Conservation (phyloP, 106 monocot genomes). For the Dioscorea dumetorum region DNA sequence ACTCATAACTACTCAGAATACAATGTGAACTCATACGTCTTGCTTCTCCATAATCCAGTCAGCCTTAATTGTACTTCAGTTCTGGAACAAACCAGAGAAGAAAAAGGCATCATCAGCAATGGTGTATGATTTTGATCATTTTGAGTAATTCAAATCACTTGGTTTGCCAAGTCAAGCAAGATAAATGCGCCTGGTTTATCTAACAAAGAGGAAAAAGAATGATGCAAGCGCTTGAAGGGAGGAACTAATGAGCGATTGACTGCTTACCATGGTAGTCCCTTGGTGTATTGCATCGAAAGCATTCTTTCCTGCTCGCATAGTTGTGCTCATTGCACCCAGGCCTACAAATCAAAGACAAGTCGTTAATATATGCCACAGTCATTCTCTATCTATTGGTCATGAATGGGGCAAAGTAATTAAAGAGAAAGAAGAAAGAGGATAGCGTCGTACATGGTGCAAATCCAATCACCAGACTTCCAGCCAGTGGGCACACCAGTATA, state of each 20-base stretch:
- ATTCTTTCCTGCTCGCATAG: slow-evolving; percentile 11
- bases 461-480: slow-evolving; percentile 16
- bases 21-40: too few species aligned
- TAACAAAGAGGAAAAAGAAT: background rate
- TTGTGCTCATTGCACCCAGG: slow-evolving; percentile 9
- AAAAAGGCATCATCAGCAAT: background rate
- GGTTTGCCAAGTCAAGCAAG: background rate
- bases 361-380: background rate
- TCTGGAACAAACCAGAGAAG: background rate
- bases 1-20: too few species aligned
- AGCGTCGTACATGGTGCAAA: slow-evolving; percentile 2
- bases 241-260: background rate
- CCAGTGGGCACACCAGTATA: background rate
- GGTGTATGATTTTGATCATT: background rate
- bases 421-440: background rate
- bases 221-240: background rate
- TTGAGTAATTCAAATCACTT: background rate
- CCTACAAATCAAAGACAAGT: background rate
- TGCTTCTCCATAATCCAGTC: too few species aligned
- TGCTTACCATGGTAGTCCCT: background rate
- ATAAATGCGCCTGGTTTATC: background rate
- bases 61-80: too few species aligned
- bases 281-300: slow-evolving; percentile 7
- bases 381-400: background rate
- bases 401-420: background rate